Evolutionary conservation across 2,329 filamentous ascomycete genomes (phyloP).

Genomic region (Hypoxylon sp.): DNA sequence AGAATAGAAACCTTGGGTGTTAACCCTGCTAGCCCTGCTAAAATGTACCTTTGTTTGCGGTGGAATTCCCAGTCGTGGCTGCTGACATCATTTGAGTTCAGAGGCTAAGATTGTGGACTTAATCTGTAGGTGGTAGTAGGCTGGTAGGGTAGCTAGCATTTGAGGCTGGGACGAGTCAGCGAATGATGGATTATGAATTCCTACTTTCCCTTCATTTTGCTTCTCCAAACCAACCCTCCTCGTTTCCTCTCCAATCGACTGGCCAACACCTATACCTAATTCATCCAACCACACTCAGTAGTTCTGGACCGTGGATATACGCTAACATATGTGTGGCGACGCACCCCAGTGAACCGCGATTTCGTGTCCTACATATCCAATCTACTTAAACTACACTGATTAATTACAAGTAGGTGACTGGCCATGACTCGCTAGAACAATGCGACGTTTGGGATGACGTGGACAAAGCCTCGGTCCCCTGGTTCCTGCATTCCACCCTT

Average conservation of each 20-base stretch:
- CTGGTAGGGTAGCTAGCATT: no score
- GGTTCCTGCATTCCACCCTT: constrained; percentile 31
- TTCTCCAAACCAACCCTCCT: neutral
- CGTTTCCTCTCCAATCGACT: constrained; percentile 8
- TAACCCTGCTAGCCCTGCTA: neutral
- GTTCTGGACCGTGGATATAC: constrained; percentile 28
- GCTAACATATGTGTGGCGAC: neutral
- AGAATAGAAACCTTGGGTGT: constrained; percentile 41
- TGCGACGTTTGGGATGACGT: constrained; percentile 40
- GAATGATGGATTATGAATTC: neutral
- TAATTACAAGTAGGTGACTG: constrained; percentile 25
- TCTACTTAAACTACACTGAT: constrained; percentile 20
- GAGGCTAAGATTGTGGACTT: constrained; percentile 17
- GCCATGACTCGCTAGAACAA: constrained; percentile 31
- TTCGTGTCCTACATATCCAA: constrained; percentile 12
- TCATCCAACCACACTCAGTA: constrained; percentile 7
- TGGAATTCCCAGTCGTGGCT: constrained; percentile 2
- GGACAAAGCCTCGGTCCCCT: constrained; percentile 32
- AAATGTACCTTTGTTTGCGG: neutral
- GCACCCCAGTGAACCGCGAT: constrained; percentile 13
- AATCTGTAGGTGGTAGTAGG: constrained; percentile 8
- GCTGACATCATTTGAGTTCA: constrained; percentile 36
- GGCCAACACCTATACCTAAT: neutral
- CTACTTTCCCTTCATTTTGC: constrained; percentile 1
- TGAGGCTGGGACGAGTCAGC: constrained; percentile 18